A percentile compares a stretch with the other conserved stretches of the same genome.
phyloP scores from a whole-genome alignment of 78 protist species.

The Dictyostelium capitatum region DNA sequence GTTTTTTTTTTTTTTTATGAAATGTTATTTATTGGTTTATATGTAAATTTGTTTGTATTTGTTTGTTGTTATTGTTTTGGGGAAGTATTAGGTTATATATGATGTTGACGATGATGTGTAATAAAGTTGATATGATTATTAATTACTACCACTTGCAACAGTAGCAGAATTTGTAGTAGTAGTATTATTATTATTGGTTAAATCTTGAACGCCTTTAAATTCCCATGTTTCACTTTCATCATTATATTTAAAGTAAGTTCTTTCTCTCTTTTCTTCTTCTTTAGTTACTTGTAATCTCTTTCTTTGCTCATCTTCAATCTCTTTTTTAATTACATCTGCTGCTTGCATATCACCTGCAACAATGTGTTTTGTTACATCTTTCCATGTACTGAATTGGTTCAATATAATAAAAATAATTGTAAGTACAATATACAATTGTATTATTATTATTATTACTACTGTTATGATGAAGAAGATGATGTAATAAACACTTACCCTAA shows the following conservation, averaged over 20 bases:
- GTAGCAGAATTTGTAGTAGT: not conserved
- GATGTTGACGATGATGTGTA: no score
- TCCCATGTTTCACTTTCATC: conserved; percentile 56
- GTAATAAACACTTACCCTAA: not conserved
- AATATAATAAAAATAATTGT: not conserved
- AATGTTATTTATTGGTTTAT: no score
- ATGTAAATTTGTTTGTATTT: no score
- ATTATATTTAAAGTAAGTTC: conserved; percentile 62
- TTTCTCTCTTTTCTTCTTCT: conserved; percentile 79
- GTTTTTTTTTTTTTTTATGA: no score
- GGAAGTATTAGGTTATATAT: no score
- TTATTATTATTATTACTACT: not conserved
- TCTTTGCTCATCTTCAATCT: conserved; percentile 82
- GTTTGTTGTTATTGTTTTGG: no score
- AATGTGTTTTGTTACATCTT: conserved; percentile 71
- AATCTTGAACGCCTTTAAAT: conserved; percentile 16
- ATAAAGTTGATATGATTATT: not conserved
- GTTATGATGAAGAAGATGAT: not conserved
- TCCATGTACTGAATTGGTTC: conserved; percentile 63
- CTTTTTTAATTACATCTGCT: conserved; percentile 64
- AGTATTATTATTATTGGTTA: not conserved
- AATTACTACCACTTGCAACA: conserved; percentile 12
- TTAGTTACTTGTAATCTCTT: conserved; percentile 57
- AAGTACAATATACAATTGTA: not conserved
- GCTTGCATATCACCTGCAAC: conserved; percentile 63